phyloP scores from a whole-genome alignment of 1,139 yeast genomes.

The Saccharomyces hybrid region DNA sequence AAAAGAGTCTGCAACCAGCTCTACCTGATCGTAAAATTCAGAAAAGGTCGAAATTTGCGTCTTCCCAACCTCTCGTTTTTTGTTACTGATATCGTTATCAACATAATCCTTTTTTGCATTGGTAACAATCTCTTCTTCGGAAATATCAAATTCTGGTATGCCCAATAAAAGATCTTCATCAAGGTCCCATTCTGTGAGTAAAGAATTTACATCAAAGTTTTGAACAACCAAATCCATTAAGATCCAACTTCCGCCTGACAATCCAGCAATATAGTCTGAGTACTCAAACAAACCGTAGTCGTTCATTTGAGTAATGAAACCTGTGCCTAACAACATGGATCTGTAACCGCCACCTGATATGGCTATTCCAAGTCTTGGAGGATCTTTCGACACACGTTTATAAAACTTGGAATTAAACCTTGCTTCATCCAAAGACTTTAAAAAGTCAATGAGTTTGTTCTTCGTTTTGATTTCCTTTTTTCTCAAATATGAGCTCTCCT shows the following conservation, averaged over 20 bases:
- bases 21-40: neutral
- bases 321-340: constrained; percentile 61
- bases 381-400: constrained; percentile 9
- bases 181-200: constrained; percentile 40
- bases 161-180: constrained; percentile 49
- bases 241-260: constrained; percentile 68
- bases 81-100: constrained; percentile 9
- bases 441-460: constrained; percentile 31
- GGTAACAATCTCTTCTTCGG: constrained; percentile 26
- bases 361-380: constrained; percentile 45
- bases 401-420: neutral
- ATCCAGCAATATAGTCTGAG: constrained; percentile 49
- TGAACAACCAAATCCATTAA: constrained; percentile 44
- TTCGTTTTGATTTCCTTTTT: constrained; percentile 35
- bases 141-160: constrained; percentile 38
- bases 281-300: constrained; percentile 47
- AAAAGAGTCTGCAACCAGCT: neutral
- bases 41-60: constrained; percentile 5
- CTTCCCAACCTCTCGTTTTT: neutral
- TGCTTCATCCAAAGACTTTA: constrained; percentile 33
- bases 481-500: constrained; percentile 37
- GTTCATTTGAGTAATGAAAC: constrained; percentile 52
- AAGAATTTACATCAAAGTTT: constrained; percentile 36
- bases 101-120: constrained; percentile 4
- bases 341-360: constrained; percentile 73